A percentile compares a stretch with the other conserved stretches of the same genome.
Evolutionary conservation across 192 early-diverging fungal species (phyloP).

Genomic region (Backusella psychrophila): DNA sequence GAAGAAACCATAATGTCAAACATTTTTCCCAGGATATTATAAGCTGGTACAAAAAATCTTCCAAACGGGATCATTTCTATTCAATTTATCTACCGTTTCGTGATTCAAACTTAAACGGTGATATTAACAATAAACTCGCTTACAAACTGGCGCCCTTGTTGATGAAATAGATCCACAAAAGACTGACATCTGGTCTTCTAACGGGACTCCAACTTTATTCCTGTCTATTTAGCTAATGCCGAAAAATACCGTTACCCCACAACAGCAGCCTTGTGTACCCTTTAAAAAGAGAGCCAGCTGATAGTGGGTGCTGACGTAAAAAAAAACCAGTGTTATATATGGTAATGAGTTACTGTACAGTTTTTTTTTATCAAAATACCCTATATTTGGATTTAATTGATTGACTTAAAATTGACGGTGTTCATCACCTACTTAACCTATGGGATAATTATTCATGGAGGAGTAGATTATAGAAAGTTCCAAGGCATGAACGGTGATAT

Average conservation of each 20-base stretch:
- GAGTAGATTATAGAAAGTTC: neutral
- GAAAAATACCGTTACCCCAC: neutral
- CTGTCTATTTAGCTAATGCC: neutral
- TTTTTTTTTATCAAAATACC: neutral
- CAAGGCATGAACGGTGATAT: neutral
- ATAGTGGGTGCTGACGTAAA: constrained; percentile 1
- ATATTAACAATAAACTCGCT: neutral
- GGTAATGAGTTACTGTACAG: neutral
- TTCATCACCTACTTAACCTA: neutral
- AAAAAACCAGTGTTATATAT: neutral
- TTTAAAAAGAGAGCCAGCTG: neutral
- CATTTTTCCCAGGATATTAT: constrained; percentile 13
- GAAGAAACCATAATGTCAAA: constrained; percentile 13
- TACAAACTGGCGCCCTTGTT: neutral
- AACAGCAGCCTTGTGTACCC: neutral
- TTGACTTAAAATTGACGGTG: neutral
- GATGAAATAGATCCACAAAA: neutral
- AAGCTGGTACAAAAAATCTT: constrained; percentile 3
- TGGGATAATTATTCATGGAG: neutral
- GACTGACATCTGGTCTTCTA: neutral
- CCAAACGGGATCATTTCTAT: constrained; percentile 1
- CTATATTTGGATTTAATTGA: neutral
- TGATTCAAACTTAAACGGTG: neutral
- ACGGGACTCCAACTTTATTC: neutral
- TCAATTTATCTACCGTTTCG: constrained; percentile 1